phyloP scores from a whole-genome alignment of 371 early-diverging fungal genomes.

The Chytridiales sp. region DNA sequence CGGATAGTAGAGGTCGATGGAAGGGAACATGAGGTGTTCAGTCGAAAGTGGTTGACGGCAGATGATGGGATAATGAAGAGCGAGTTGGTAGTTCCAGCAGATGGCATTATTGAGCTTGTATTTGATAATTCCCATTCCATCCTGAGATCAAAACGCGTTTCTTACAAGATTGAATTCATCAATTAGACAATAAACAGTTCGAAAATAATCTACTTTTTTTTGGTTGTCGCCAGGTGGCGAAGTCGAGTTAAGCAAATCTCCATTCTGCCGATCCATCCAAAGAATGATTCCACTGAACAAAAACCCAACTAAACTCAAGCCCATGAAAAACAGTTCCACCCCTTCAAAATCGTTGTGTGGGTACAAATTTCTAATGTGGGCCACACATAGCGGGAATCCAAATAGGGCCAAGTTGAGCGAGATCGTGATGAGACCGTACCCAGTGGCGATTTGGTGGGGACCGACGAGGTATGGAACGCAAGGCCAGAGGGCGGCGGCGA shows the following conservation, averaged over 20 bases:
- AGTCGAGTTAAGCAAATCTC: no score
- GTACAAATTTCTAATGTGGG: conserved; percentile 31
- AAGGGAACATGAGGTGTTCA: no score
- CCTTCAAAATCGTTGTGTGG: conserved; percentile 10
- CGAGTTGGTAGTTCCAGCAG: not conserved
- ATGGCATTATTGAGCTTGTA: conserved; percentile 3
- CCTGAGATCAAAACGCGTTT: not conserved
- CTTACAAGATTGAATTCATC: conserved; percentile 6
- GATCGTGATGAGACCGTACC: conserved; percentile 42
- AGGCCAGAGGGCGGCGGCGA: conserved; percentile 59
- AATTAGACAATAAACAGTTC: no score
- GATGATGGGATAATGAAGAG: not conserved
- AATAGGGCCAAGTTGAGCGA: conserved; percentile 50
- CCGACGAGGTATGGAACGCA: conserved; percentile 57
- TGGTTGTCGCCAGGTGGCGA: no score
- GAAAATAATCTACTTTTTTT: no score
- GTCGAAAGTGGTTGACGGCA: no score
- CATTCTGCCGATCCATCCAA: no score
- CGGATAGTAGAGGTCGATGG: no score
- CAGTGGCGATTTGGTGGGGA: conserved; percentile 43
- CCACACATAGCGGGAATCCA: conserved; percentile 52
- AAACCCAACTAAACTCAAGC: conserved; percentile 11
- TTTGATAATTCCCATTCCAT: conserved; percentile 8
- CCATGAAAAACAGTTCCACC: conserved; percentile 29
- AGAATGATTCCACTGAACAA: no score